Evolutionary conservation across 192 early-diverging fungal species (phyloP).

Genomic region (Coemansia asiatica): DNA sequence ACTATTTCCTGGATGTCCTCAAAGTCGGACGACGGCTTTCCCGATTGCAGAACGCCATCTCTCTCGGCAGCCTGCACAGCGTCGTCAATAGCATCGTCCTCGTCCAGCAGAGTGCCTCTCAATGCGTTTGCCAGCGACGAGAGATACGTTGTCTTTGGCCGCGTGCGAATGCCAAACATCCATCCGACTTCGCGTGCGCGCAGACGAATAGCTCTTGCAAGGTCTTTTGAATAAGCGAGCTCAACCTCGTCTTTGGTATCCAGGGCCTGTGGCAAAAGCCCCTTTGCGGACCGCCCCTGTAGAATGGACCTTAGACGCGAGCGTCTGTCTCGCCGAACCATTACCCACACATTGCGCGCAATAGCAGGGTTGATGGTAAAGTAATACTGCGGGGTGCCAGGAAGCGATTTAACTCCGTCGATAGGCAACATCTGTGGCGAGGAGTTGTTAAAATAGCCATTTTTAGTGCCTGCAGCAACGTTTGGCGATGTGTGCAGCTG

Average conservation of each 20-base stretch:
- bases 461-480: conserved; percentile 1
- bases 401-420: conserved; percentile 33
- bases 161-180: conserved; percentile 37
- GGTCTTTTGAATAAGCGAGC: conserved; percentile 9
- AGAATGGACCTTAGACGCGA: conserved; percentile 29
- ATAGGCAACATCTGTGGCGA: conserved; percentile 15
- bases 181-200: conserved; percentile 44
- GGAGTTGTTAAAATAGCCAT: conserved; percentile 4
- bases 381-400: conserved; percentile 29
- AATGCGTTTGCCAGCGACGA: conserved; percentile 34
- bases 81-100: conserved; percentile 40
- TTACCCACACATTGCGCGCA: conserved; percentile 27
- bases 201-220: conserved; percentile 26
- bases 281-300: conserved; percentile 20
- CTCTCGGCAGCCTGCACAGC: conserved; percentile 18
- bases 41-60: conserved; percentile 14
- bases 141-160: conserved; percentile 15
- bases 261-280: neutral
- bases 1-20: conserved; percentile 43
- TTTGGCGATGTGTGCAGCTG: conserved; percentile 39
- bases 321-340: conserved; percentile 38
- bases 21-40: conserved; percentile 37
- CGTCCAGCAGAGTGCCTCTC: conserved; percentile 37
- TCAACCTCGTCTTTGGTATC: conserved; percentile 4
- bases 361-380: conserved; percentile 2